Base-by-base conservation (phyloP, 164 flowering plant species). In the Stephania cephalantha region DNA sequence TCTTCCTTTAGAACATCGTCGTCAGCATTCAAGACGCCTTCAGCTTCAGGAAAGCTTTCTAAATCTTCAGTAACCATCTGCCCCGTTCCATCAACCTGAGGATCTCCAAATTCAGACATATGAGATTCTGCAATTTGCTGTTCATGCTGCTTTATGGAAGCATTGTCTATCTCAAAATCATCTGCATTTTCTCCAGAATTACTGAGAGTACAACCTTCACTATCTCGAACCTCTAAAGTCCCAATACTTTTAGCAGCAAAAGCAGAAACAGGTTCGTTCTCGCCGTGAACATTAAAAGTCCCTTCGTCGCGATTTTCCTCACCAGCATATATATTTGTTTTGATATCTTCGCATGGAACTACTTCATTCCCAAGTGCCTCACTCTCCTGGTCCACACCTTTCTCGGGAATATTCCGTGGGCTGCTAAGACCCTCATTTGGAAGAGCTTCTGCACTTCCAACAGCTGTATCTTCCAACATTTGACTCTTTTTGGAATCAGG, bases 1-100 rank as follows among this genome's bases (percentile, higher is more conserved):
- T 58, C 64, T 58, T 70, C 30, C 63, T 20, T 74, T 10, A 46
- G 22, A 70, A 46, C 66, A 63, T 74, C 65, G 31, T 29, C 76
- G 61, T 17, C 70, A 9, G 70, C 46, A 4, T 67, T 46, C 68
- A 1, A 9, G 22, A 63, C 48, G 30, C 55, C 74, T 45, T 71
- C 64, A 6, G 45, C 65, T 63, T 18, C 58, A 71, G 68, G 64
- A 71, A 31, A 46, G 29, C 17, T 31, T 29, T 35, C 64, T 65
- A 68, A 72, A 53, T 72, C 45, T 72, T 48, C 75, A 72, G 72
- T 45, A 9, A n/a, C 12, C 58, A 42, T 46, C 31, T 30, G 46
- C 29, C 64, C 73, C 5, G 17, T 29, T 20, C 15, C 46, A 45
- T 55, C 46, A 30, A 10, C 17, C 46, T 58, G 73, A 25, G 78